Conservation (phyloP, 169 alveolate species). For the Plasmodium chabaudi region DNA sequence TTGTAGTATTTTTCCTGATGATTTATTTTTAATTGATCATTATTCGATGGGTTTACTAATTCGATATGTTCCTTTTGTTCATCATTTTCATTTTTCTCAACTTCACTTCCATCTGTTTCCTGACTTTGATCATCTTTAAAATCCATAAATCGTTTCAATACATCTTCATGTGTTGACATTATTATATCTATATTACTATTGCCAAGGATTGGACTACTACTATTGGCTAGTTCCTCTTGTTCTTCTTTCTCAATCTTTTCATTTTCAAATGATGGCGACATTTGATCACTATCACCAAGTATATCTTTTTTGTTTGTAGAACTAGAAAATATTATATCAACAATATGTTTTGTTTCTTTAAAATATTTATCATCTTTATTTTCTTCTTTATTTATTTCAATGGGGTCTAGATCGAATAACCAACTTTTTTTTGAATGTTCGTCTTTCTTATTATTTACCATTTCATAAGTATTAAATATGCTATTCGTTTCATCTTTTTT, state of each 20-base stretch:
- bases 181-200: slow-evolving; percentile 61
- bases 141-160: slow-evolving; percentile 44
- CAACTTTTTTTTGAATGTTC: neutral
- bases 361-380: neutral
- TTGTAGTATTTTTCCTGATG: neutral
- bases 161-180: slow-evolving; percentile 64
- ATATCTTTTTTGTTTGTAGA: neutral
- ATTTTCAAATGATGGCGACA: neutral
- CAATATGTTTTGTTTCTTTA: slow-evolving; percentile 33
- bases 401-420: neutral
- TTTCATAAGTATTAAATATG: too few species aligned
- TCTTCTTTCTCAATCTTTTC: neutral
- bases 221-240: neutral
- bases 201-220: slow-evolving; percentile 1
- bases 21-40: neutral
- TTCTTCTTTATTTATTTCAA: neutral
- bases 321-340: slow-evolving; percentile 27
- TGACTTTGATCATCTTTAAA: slow-evolving; percentile 22
- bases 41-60: neutral
- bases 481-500: too few species aligned
- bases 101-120: neutral
- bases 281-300: neutral
- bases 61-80: neutral
- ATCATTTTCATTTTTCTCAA: neutral
- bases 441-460: too few species aligned